Evolutionary conservation across 495 filamentous ascomycete genomes (phyloP).

Genomic region (Cercophora samala): DNA sequence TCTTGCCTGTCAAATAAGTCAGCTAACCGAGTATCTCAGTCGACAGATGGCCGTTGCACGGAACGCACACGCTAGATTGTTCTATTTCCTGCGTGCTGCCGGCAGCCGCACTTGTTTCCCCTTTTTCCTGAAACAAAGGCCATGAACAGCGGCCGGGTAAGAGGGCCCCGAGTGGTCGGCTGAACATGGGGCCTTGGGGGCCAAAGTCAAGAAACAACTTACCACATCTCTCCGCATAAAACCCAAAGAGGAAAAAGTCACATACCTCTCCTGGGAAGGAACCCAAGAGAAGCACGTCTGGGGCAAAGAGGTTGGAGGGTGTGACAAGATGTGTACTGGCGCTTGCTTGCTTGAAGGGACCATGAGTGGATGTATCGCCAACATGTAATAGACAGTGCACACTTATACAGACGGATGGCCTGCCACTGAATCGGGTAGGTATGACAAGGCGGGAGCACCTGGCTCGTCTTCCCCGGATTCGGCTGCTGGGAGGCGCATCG

Average conservation of each 20-base stretch:
- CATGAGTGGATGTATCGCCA: neutral
- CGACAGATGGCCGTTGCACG: neutral
- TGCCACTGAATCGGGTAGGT: slow-evolving; percentile 10
- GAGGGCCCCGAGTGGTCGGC: neutral
- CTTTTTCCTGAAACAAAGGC: neutral
- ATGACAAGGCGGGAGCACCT: slow-evolving; percentile 9
- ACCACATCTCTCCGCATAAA: neutral
- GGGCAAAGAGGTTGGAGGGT: neutral
- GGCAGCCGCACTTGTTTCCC: neutral
- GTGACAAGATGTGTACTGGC: neutral
- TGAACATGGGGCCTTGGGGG: neutral
- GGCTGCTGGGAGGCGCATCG: slow-evolving; percentile 4
- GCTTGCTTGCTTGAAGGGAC: neutral
- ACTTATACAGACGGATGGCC: neutral
- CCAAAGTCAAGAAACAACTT: neutral
- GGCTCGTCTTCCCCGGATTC: slow-evolving; percentile 4
- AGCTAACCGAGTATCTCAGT: neutral
- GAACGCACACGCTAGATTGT: slow-evolving; percentile 1
- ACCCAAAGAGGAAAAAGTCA: neutral
- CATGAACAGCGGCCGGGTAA: neutral
- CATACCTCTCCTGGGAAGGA: neutral
- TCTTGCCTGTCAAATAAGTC: slow-evolving; percentile 1
- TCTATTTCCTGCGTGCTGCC: slow-evolving; percentile 5
- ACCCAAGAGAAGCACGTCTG: neutral
- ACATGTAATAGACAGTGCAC: neutral